Evolutionary conservation across 2,329 filamentous ascomycete species (phyloP), one percentile per base, ranked within the genome.

Genomic region (Fusarium camptoceras): DNA sequence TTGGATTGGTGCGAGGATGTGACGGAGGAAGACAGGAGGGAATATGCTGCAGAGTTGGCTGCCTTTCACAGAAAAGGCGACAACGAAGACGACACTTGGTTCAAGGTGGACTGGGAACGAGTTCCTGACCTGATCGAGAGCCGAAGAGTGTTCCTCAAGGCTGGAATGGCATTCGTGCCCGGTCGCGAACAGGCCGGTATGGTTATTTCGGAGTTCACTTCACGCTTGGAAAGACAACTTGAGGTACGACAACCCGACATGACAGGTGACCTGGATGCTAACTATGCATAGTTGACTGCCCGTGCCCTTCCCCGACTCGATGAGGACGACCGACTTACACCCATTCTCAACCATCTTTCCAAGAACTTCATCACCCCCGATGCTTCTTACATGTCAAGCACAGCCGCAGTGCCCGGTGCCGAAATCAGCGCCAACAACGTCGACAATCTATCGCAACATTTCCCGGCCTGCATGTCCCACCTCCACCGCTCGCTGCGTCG

Each of bases 361-460:
- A 95, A 97, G 80, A 97, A 95, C 78, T 99, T 99, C 80, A 91
- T 93, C 72, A 94, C 95, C 0, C 96, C 96, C 3, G 95, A 98
- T 76, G 90, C 94, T 10, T 88, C 89, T 15, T 97, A 97, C 82
- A 87, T 76, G 55, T 81, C 88, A 7, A 88, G 88, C 72, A 86
- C 89, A 24, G 87, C 87, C 1, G 84, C 89, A 4, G 85, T 93
- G 10, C 84, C 88, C 7, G 93, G 92, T 14, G 89, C 91, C 18
- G 88, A 91, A 59, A 93, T 97, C 71, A 91, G 89, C 11, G 94
- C 94, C 2, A 85, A 88, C 69, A 92, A 92, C 75, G 89, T 99
- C 70, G 94, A 98, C 79, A 85, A 84, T 25, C 87, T 98, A 6
- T 91, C 92, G 5, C 85, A 91, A 60, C 90, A 95, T 79, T 97